Evolutionary conservation across 768 basidiomycete species (phyloP).

Genomic region (Kwoniella heveanensis): DNA sequence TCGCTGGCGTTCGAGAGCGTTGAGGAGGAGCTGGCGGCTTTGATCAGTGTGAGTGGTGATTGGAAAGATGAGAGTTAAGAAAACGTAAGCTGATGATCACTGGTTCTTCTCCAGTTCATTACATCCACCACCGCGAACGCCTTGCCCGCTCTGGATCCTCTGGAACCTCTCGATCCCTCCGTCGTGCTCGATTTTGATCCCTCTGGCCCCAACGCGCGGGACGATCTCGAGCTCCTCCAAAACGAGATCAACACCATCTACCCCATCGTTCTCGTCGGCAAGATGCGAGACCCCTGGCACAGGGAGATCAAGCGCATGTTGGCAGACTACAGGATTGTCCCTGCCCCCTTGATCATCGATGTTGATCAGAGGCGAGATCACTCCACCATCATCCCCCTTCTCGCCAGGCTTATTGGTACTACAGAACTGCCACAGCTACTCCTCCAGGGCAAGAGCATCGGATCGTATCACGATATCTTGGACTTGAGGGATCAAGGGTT

Average conservation of each 20-base stretch:
- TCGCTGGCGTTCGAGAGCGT: constrained; percentile 25
- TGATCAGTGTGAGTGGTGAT: constrained; percentile 41
- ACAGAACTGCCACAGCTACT: constrained; percentile 48
- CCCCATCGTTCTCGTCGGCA: constrained; percentile 53
- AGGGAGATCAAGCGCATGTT: constrained; percentile 53
- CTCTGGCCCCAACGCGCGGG: constrained; percentile 40
- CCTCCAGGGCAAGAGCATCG: constrained; percentile 42
- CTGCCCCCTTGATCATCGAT: constrained; percentile 52
- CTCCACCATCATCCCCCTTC: constrained; percentile 39
- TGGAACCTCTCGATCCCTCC: constrained; percentile 43
- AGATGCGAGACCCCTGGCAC: constrained; percentile 55
- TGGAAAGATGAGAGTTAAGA: background rate
- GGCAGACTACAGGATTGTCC: constrained; percentile 47
- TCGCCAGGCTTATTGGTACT: constrained; percentile 43
- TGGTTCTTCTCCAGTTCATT: constrained; percentile 34
- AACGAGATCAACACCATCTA: constrained; percentile 49
- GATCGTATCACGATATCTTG: constrained; percentile 46
- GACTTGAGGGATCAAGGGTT: constrained; percentile 38
- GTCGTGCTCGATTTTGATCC: constrained; percentile 55
- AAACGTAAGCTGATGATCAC: constrained; percentile 10
- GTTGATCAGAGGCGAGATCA: constrained; percentile 52
- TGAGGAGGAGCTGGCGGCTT: constrained; percentile 46
- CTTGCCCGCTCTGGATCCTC: constrained; percentile 47
- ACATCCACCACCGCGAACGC: constrained; percentile 53
- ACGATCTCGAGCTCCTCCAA: constrained; percentile 47